Percentiles rank a stretch among this genome's conserved stretches.
Conservation (phyloP, 768 basidiomycete genomes). For the Lentinus tigrinus region DNA sequence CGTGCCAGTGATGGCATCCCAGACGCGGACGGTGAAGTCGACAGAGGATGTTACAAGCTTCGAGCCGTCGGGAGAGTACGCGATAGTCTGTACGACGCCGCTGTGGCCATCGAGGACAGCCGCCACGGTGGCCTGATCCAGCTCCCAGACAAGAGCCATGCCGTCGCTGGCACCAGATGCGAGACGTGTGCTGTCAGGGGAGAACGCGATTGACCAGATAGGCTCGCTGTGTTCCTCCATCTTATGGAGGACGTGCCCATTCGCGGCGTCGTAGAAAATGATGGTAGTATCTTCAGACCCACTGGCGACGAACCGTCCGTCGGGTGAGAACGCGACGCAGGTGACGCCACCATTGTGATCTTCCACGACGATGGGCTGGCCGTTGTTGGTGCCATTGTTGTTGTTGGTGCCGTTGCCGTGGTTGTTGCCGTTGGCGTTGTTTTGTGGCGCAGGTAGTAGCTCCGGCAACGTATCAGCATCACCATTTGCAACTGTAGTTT, state of each 20-base stretch:
- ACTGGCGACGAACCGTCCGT: conserved; percentile 15
- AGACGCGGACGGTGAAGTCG: conserved; percentile 24
- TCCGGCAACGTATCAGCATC: too few species aligned
- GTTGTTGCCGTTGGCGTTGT: too few species aligned
- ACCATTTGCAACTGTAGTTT: too few species aligned
- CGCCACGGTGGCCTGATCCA: not conserved
- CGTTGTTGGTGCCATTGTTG: too few species aligned
- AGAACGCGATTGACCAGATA: conserved; percentile 19
- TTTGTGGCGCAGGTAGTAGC: too few species aligned
- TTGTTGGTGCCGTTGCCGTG: too few species aligned
- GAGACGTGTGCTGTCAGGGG: conserved; percentile 16
- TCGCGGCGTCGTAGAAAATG: conserved; percentile 20
- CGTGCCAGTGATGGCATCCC: not conserved
- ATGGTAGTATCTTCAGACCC: conserved; percentile 23
- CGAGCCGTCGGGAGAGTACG: conserved; percentile 23
- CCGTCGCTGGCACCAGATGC: conserved; percentile 13
- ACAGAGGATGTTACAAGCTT: conserved; percentile 21
- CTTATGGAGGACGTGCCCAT: not conserved
- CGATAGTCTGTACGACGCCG: conserved; percentile 7
- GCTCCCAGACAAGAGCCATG: conserved; percentile 20
- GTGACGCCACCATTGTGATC: too few species aligned
- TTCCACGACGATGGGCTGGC: too few species aligned
- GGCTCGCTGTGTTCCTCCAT: conserved; percentile 7
- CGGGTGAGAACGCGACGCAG: too few species aligned
- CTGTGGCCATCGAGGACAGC: conserved; percentile 21